phyloP scores from a whole-genome alignment of 139 green algal species.

The Tetradesmus lagerheimii region DNA sequence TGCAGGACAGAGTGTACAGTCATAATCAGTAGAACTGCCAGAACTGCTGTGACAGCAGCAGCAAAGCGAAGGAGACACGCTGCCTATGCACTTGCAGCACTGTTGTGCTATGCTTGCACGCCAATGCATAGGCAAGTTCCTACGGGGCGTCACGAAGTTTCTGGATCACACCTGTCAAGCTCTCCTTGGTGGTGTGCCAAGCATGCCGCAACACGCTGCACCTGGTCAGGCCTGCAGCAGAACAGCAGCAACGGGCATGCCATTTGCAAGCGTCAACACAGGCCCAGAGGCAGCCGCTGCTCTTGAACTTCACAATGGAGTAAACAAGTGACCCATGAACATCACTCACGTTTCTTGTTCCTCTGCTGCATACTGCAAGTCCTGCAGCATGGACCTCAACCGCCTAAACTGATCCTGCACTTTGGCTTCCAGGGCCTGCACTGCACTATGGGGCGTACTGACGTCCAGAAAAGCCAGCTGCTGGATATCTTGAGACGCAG shows the following conservation, averaged over 20 bases:
- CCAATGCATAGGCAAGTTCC: neutral
- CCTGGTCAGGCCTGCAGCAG: conserved; percentile 70
- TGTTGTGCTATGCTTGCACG: neutral
- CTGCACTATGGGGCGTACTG: neutral
- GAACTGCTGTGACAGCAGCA: neutral
- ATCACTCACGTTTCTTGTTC: conserved; percentile 82
- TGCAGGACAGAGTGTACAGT: neutral
- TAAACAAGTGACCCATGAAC: neutral
- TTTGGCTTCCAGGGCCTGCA: conserved; percentile 10
- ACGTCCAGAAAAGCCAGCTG: neutral
- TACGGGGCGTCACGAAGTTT: neutral
- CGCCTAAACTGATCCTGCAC: conserved; percentile 54
- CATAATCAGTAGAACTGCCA: neutral
- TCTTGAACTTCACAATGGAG: neutral
- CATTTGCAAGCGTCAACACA: neutral
- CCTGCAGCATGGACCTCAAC: conserved; percentile 61
- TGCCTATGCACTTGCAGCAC: neutral
- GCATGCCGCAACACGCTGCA: conserved; percentile 50
- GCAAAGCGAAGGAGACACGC: neutral
- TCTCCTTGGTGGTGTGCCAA: conserved; percentile 66
- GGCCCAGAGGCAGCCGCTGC: neutral
- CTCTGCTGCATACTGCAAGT: conserved; percentile 80
- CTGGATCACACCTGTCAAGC: conserved; percentile 62
- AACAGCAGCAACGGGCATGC: neutral
- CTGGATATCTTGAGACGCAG: neutral